Conservation (phyloP, 495 filamentous ascomycete genomes). For the Hyaloscypha bicolor region DNA sequence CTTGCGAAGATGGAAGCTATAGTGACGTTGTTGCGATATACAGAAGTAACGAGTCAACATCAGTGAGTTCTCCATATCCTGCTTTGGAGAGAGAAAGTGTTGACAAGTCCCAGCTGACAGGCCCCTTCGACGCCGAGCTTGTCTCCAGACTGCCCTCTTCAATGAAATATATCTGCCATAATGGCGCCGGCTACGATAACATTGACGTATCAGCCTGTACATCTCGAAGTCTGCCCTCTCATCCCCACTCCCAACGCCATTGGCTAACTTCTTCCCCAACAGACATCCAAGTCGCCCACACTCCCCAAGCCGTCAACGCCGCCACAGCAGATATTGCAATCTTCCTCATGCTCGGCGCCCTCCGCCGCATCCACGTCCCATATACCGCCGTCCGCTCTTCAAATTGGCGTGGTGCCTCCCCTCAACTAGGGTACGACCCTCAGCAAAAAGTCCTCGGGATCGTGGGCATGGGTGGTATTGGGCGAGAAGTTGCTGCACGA, state of each 20-base stretch:
- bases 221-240: constrained; percentile 41
- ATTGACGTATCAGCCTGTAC: constrained; percentile 74
- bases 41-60: constrained; percentile 59
- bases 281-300: constrained; percentile 68
- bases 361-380: constrained; percentile 67
- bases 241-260: neutral
- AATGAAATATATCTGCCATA: constrained; percentile 80
- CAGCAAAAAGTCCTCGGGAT: constrained; percentile 75
- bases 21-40: constrained; percentile 61
- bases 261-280: neutral
- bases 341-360: constrained; percentile 70
- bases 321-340: constrained; percentile 74
- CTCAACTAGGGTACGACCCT: constrained; percentile 53
- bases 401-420: constrained; percentile 47
- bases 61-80: constrained; percentile 40
- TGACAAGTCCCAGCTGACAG: constrained; percentile 49
- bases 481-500: constrained; percentile 47
- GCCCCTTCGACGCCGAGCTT: constrained; percentile 61
- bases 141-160: constrained; percentile 62
- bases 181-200: constrained; percentile 85
- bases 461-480: constrained; percentile 88
- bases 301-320: constrained; percentile 67
- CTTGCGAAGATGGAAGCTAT: constrained; percentile 55
- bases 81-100: neutral
- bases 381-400: constrained; percentile 62